Base-by-base conservation (phyloP, 345 rosid genomes). In the Populus tremula region DNA sequence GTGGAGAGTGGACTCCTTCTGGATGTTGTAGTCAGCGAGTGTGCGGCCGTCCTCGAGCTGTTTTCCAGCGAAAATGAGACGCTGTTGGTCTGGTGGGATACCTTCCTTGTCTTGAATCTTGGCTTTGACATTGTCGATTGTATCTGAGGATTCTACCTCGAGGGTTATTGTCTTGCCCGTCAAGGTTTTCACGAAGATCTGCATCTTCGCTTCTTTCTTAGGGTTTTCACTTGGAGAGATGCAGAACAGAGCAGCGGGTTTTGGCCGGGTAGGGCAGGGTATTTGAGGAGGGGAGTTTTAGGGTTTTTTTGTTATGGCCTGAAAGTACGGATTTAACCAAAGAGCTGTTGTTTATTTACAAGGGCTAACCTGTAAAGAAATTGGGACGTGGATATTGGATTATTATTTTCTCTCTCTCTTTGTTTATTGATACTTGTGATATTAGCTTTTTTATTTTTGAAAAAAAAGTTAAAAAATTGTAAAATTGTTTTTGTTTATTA, bases 101-200 rank as follows among this genome's bases (percentile, higher is more conserved):
- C 63, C 63, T 59, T 59, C 63, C 63, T 59, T 59, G 63, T 59
- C 56, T 68, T 49, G 54, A 14, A 65, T 65, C 69, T 65, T 65
- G 69, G 69, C 69, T 35, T 65, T 65, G 69, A 65, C 69, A 65
- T 65, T 65, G 41, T 65, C 79, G 8, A 67, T n/a, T 6, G 79
- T 76, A 8, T 68, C 73, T 1, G 70, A 67, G 23, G 70, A 67
- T 31, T 74, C 77, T 29, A 74, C 77, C 77, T 74, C 70, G 31
- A 74, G 77, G 56, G 77, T 74, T 63, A 74, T 74, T 47, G 77
- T 74, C 77, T 74, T 74, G 8, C 77, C 77, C 36, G 77, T 74
- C 27, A 74, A 29, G 62, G 77, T 74, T 63, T 74, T 74, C 70
- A 74, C 77, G 69, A 74, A 74, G 77, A 74, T 74, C 77, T 74